A percentile compares a stretch with the other conserved stretches of the same genome.
Conservation (phyloP, 352 stramenopile species). For the Phytophthora vignae region DNA sequence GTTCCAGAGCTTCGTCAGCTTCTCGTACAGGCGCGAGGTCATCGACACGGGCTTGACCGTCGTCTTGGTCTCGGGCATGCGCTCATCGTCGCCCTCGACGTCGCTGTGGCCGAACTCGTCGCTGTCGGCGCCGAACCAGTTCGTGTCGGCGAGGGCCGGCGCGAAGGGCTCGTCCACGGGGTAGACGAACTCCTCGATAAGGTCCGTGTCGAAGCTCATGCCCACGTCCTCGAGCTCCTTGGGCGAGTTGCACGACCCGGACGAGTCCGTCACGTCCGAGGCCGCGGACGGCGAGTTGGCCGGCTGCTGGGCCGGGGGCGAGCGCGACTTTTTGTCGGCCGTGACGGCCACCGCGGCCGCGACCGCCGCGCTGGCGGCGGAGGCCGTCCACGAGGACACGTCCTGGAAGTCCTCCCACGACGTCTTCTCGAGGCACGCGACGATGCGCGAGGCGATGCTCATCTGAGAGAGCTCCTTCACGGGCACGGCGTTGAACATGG, state of each 20-base stretch:
- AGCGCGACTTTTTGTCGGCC: constrained; percentile 41
- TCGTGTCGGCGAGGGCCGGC: constrained; percentile 58
- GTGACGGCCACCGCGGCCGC: constrained; percentile 43
- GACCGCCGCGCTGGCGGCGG: constrained; percentile 35
- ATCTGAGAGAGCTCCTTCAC: constrained; percentile 87
- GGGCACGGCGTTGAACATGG: constrained; percentile 80
- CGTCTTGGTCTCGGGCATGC: constrained; percentile 32
- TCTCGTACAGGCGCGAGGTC: constrained; percentile 77
- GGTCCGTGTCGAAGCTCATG: constrained; percentile 64
- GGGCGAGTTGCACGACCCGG: constrained; percentile 62
- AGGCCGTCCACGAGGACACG: constrained; percentile 77
- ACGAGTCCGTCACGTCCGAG: constrained; percentile 77
- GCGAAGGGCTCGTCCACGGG: constrained; percentile 83
- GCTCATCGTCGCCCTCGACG: constrained; percentile 56
- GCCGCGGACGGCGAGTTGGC: constrained; percentile 65
- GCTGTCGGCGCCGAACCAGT: constrained; percentile 65
- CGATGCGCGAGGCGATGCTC: constrained; percentile 86
- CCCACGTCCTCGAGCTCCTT: constrained; percentile 56
- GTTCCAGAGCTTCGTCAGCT: constrained; percentile 82
- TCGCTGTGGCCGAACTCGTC: constrained; percentile 72
- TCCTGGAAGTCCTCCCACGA: constrained; percentile 90
- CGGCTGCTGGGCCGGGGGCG: constrained; percentile 15
- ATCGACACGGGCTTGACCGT: constrained; percentile 56
- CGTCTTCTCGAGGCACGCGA: constrained; percentile 89
- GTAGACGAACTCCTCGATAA: constrained; percentile 88